Percentiles rank a stretch among this genome's conserved stretches.
These are phyloP conservation scores for Penicillium soppii DNA, from an alignment of 495 filamentous ascomycete species.

Conservation along the genomic window DNA sequence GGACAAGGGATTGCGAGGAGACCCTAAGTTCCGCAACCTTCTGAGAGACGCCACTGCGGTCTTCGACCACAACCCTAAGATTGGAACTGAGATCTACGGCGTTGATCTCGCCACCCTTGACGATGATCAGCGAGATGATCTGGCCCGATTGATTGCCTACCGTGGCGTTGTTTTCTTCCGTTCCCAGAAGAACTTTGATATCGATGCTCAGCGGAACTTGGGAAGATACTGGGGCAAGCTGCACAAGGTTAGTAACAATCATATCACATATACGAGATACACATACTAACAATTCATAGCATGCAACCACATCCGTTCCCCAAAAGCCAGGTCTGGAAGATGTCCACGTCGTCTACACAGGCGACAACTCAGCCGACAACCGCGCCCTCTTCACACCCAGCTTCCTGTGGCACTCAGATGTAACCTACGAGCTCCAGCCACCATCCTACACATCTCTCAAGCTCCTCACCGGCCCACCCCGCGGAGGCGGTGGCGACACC, in stretches of 20 bases:
- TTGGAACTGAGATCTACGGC: slow-evolving; percentile 72
- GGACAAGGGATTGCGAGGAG: slow-evolving; percentile 55
- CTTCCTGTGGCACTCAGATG: slow-evolving; percentile 65
- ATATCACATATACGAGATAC: background rate
- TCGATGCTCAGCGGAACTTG: slow-evolving; percentile 64
- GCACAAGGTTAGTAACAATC: slow-evolving; percentile 48
- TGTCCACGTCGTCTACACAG: slow-evolving; percentile 67
- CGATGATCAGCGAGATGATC: slow-evolving; percentile 70
- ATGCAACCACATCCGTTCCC: slow-evolving; percentile 61
- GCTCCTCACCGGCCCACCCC: slow-evolving; percentile 63
- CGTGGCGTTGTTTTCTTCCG: slow-evolving; percentile 76
- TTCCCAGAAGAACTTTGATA: slow-evolving; percentile 63
- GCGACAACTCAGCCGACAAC: slow-evolving; percentile 62
- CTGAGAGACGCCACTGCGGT: slow-evolving; percentile 51
- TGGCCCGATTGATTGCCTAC: slow-evolving; percentile 68
- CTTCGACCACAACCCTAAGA: slow-evolving; percentile 64
- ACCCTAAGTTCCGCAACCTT: slow-evolving; percentile 54
- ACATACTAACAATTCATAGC: slow-evolving; percentile 22
- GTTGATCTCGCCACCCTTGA: slow-evolving; percentile 66
- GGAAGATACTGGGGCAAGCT: slow-evolving; percentile 65
- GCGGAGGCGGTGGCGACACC: slow-evolving; percentile 72
- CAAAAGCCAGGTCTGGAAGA: slow-evolving; percentile 60
- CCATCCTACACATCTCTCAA: slow-evolving; percentile 74
- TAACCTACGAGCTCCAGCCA: slow-evolving; percentile 76
- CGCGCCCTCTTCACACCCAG: slow-evolving; percentile 47